These are phyloP conservation scores for Priceomyces castillae DNA, from an alignment of 805 yeast genomes.

Conservation along the genomic window DNA sequence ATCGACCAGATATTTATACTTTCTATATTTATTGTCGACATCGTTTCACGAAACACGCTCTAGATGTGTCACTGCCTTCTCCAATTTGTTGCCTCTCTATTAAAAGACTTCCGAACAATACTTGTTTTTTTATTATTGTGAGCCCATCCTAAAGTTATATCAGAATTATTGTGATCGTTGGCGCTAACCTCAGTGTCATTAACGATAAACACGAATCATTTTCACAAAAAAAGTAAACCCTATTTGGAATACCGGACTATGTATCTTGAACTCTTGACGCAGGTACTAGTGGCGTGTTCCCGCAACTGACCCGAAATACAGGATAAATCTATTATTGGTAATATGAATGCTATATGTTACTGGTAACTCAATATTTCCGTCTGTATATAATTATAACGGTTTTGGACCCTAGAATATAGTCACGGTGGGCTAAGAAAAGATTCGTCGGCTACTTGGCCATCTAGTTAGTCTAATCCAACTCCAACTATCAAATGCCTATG, in stretches of 20 bases:
- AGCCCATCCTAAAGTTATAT: slow-evolving; percentile 1
- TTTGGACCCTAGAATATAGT: slow-evolving; percentile 2
- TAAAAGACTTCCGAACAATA: background rate
- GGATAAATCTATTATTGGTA: background rate
- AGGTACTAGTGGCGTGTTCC: slow-evolving; percentile 6
- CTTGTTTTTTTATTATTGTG: slow-evolving; percentile 1
- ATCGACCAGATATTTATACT: background rate
- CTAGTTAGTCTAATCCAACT: too few species aligned
- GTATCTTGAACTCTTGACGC: background rate
- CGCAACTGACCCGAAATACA: background rate
- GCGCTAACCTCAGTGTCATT: slow-evolving; percentile 2
- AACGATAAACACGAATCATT: slow-evolving; percentile 4
- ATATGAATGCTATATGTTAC: background rate
- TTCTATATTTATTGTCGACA: background rate
- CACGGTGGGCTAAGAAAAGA: too few species aligned
- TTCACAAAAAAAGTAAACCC: background rate
- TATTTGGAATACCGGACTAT: background rate
- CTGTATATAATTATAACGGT: background rate
- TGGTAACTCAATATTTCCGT: background rate
- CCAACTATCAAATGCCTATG: too few species aligned
- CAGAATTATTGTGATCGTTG: slow-evolving; percentile 1
- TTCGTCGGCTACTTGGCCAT: too few species aligned
- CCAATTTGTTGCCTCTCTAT: background rate
- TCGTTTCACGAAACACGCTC: slow-evolving; percentile 2
- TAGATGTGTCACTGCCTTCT: slow-evolving; percentile 3